These are phyloP conservation scores for Aspergillus bombycis DNA, from an alignment of 2,329 filamentous ascomycete species.

Conservation along the genomic window DNA sequence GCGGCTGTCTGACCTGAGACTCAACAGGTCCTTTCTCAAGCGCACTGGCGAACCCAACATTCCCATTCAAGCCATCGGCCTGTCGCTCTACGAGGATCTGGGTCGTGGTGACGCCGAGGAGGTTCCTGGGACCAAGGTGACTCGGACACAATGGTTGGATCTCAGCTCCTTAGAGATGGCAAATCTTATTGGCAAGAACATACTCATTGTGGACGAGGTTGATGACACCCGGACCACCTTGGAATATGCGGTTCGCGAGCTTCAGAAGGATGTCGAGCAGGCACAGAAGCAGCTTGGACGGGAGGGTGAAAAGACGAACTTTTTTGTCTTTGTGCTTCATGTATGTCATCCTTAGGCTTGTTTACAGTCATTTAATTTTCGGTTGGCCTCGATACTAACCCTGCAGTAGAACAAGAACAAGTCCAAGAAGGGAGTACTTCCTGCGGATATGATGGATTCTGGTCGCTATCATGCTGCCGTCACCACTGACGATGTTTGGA, in stretches of 20 bases:
- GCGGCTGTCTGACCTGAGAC: background rate
- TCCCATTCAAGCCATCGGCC: slow-evolving; percentile 97
- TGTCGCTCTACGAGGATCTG: slow-evolving; percentile 93
- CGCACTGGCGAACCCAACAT: slow-evolving; percentile 86
- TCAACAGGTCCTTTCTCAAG: slow-evolving; percentile 81
- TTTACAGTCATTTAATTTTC: background rate
- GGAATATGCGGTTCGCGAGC: slow-evolving; percentile 89
- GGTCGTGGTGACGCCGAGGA: slow-evolving; percentile 68
- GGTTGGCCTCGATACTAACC: slow-evolving; percentile 14
- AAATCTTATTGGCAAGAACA: slow-evolving; percentile 86
- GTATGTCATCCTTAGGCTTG: slow-evolving; percentile 52
- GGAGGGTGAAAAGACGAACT: slow-evolving; percentile 75
- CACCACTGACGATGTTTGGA: slow-evolving; percentile 94
- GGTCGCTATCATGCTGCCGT: slow-evolving; percentile 80
- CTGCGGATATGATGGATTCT: slow-evolving; percentile 72
- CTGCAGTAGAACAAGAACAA: slow-evolving; percentile 87
- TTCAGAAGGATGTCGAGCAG: slow-evolving; percentile 89
- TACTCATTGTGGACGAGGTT: slow-evolving; percentile 92
- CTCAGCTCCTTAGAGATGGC: slow-evolving; percentile 82
- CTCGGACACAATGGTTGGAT: slow-evolving; percentile 97
- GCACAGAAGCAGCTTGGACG: slow-evolving; percentile 74
- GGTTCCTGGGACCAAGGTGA: slow-evolving; percentile 87
- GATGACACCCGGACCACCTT: slow-evolving; percentile 93
- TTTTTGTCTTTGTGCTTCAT: slow-evolving; percentile 94
- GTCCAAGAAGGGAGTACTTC: slow-evolving; percentile 85